Evolutionary conservation across 306 rosid genomes (phyloP).

Genomic region (Quercus wislizeni): DNA sequence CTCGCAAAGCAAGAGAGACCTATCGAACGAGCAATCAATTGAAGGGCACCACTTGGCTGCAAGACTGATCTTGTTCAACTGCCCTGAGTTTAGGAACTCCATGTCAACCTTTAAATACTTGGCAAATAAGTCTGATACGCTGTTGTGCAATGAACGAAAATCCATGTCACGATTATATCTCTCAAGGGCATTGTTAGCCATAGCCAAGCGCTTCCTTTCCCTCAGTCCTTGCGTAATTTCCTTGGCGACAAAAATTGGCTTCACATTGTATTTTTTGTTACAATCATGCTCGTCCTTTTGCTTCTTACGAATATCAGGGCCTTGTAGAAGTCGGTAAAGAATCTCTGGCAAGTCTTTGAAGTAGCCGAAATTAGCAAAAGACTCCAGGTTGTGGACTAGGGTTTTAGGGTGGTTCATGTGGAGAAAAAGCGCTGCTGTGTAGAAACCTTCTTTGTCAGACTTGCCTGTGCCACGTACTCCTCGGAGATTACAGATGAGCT

Average conservation of each 20-base stretch:
- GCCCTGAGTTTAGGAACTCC: constrained; percentile 31
- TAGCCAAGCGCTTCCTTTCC: constrained; percentile 29
- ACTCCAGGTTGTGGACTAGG: constrained; percentile 44
- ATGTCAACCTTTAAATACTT: constrained; percentile 50
- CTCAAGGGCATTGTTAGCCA: constrained; percentile 57
- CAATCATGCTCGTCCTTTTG: constrained; percentile 31
- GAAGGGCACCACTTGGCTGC: constrained; percentile 90
- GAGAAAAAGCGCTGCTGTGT: constrained; percentile 6
- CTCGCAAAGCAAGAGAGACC: constrained; percentile 56
- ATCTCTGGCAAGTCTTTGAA: constrained; percentile 76
- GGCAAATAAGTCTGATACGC: constrained; percentile 52
- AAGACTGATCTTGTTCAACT: constrained; percentile 36
- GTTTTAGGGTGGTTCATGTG: constrained; percentile 62
- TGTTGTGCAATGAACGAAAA: constrained; percentile 42
- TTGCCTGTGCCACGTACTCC: too few species aligned
- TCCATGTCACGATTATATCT: constrained; percentile 34
- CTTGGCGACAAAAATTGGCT: not conserved
- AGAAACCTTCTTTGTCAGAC: too few species aligned
- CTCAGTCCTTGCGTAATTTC: not conserved
- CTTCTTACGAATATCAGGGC: constrained; percentile 24
- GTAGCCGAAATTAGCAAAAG: constrained; percentile 61
- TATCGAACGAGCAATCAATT: constrained; percentile 62
- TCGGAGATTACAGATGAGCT: too few species aligned
- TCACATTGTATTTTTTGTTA: not conserved
- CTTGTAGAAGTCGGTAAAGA: constrained; percentile 55